A percentile compares a stretch with the other conserved stretches of the same genome.
Evolutionary conservation across 1,284 basidiomycete species (phyloP).

Genomic region (Moesziomyces sp.): DNA sequence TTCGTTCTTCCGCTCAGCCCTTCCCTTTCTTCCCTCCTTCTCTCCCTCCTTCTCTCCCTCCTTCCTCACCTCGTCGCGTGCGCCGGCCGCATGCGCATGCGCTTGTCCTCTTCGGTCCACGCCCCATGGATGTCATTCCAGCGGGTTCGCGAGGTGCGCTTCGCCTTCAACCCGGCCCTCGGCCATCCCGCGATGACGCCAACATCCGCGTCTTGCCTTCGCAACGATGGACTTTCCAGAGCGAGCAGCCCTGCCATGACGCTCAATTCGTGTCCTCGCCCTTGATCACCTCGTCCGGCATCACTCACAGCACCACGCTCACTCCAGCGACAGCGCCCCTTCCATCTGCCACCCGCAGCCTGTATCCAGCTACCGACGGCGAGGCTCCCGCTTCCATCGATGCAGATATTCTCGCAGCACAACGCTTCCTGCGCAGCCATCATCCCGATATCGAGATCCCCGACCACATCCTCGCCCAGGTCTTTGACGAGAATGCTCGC

Average conservation of each 20-base stretch:
- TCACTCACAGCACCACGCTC: slow-evolving; percentile 9
- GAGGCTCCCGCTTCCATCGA: slow-evolving; percentile 31
- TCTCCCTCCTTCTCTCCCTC: no score
- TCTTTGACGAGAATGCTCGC: slow-evolving; percentile 26
- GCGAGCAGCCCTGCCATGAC: neutral
- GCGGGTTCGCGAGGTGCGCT: slow-evolving; percentile 37
- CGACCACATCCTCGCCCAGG: slow-evolving; percentile 15
- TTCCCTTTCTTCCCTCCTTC: no score
- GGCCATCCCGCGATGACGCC: slow-evolving; percentile 9
- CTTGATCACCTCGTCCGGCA: neutral
- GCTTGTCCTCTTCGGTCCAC: no score
- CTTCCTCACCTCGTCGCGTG: no score
- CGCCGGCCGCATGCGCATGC: no score
- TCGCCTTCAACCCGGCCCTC: slow-evolving; percentile 19
- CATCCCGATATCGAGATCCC: slow-evolving; percentile 35
- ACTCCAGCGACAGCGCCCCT: slow-evolving; percentile 10
- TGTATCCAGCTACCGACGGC: slow-evolving; percentile 6
- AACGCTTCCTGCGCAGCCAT: slow-evolving; percentile 18
- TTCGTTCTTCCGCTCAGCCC: no score
- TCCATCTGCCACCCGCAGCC: slow-evolving; percentile 4
- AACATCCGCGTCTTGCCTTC: slow-evolving; percentile 3
- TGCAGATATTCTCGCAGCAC: slow-evolving; percentile 34
- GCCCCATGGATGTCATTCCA: slow-evolving; percentile 15
- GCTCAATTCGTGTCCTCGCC: neutral
- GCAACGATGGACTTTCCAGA: slow-evolving; percentile 27